Base-by-base conservation (phyloP, 2,329 filamentous ascomycete species). In the Colletotrichum higginsianum region DNA sequence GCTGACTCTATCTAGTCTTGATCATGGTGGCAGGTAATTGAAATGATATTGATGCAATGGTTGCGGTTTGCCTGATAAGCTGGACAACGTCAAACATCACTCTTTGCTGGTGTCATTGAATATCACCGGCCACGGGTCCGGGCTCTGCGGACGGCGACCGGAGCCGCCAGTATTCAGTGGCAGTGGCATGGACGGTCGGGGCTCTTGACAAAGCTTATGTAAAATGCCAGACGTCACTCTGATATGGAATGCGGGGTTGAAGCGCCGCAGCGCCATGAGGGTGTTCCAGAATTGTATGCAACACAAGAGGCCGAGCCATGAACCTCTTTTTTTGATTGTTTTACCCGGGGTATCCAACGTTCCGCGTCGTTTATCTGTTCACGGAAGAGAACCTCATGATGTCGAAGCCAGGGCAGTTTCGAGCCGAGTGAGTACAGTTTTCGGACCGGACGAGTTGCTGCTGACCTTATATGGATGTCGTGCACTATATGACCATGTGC, bases 401-500 rank as follows among this genome's bases (percentile, higher is more conserved):
- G 70, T 66, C 66, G 11, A 72, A 71, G n/a, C 67, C 70, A 1
- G 70, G 70, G n/a, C 66, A 66, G n/a, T 71, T 72, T 16, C 67
- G 61, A 56, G 70, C 70, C 23, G 47, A 71, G 70, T 72, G 18
- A 61, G 67, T 58, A 30, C 30, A 2, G 46, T 6, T 4, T 4
- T 3, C 7, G 7, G 30, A 55, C 4, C 18, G 21, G 38, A 1
- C 21, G 16, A 15, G 4, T 35, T 35, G 30, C 30, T 6, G 18
- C 12, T n/a, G 11, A 11, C 18, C 18, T 38, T 55, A 16, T 13
- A 2, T 2, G 7, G 1, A 26, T 26, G 4, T 26, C 26, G 4
- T 26, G 26, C 26, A 26, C 30, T 30, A 30, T 30, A 30, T 30
- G 30, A 7, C 15, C 35, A 11, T 7, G 18, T 21, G 30, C 53